phyloP scores from a whole-genome alignment of 306 rosid species.

The Quercus ilex region DNA sequence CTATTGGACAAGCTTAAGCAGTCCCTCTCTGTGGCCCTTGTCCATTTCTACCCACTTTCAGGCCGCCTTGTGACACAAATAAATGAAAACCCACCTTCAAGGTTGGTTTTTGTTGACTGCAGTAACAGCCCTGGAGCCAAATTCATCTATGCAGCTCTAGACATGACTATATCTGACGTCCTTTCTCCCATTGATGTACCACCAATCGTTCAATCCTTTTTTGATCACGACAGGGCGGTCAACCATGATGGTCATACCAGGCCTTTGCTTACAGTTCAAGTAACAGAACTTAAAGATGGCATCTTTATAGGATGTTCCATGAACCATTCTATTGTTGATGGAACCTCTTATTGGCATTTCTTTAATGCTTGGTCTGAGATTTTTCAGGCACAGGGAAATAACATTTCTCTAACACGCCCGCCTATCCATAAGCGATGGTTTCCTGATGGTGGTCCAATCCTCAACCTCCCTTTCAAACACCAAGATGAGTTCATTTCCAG shows the following conservation, averaged over 20 bases:
- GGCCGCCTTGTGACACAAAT: slow-evolving; percentile 43
- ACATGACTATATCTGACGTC: slow-evolving; percentile 37
- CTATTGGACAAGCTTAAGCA: slow-evolving; percentile 39
- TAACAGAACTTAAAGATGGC: slow-evolving; percentile 58
- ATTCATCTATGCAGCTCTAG: slow-evolving; percentile 46
- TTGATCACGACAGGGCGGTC: slow-evolving; percentile 53
- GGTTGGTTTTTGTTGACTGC: slow-evolving; percentile 40
- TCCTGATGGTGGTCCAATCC: slow-evolving; percentile 38
- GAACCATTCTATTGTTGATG: slow-evolving; percentile 52
- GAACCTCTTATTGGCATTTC: slow-evolving; percentile 62
- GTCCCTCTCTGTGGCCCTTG: slow-evolving; percentile 49
- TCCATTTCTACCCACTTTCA: slow-evolving; percentile 62
- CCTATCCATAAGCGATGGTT: slow-evolving; percentile 54
- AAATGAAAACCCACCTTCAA: slow-evolving; percentile 27
- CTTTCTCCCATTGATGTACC: slow-evolving; percentile 59
- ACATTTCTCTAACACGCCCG: slow-evolving; percentile 13
- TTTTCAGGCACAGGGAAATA: slow-evolving; percentile 28
- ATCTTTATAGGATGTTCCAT: slow-evolving; percentile 66
- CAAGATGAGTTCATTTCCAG: slow-evolving; percentile 39
- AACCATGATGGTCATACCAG: slow-evolving; percentile 60
- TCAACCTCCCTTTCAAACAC: slow-evolving; percentile 49
- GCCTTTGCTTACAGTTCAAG: slow-evolving; percentile 52
- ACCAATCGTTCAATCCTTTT: slow-evolving; percentile 42
- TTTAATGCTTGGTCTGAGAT: slow-evolving; percentile 57
- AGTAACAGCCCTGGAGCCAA: slow-evolving; percentile 37